Conservation (phyloP, 2,329 filamentous ascomycete species). For the Paracorniculantispora psalliotae region DNA sequence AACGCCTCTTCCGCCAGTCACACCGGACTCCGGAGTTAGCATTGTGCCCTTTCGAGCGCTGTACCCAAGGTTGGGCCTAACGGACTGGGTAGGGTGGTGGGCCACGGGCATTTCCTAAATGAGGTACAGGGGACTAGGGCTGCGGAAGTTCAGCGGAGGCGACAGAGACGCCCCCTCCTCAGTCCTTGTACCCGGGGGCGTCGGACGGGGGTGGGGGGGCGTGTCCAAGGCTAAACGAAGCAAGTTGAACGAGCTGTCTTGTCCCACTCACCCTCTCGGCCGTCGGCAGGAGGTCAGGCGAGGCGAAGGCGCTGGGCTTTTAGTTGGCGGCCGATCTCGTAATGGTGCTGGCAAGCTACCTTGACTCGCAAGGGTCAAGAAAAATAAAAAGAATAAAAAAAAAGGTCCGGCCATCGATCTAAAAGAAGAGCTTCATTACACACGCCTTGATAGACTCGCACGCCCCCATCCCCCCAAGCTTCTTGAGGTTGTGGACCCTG, state of each 20-base stretch:
- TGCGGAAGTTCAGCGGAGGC: conserved; percentile 12
- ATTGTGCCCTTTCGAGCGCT: conserved; percentile 1
- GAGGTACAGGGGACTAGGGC: conserved; percentile 1
- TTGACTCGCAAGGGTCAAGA: background rate
- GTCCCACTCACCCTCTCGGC: conserved; percentile 4
- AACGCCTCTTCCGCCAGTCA: background rate
- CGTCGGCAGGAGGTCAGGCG: conserved; percentile 10
- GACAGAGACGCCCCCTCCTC: no score
- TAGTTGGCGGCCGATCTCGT: conserved; percentile 12
- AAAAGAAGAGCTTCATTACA: background rate
- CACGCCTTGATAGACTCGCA: conserved; percentile 5
- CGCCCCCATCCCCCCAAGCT: background rate
- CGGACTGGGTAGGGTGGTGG: conserved; percentile 1
- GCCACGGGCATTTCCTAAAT: conserved; percentile 5
- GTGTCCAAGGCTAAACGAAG: background rate
- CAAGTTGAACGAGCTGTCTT: background rate
- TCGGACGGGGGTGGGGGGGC: background rate
- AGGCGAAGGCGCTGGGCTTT: conserved; percentile 13
- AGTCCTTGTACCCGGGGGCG: background rate
- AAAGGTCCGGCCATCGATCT: conserved; percentile 4
- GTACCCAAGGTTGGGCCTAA: conserved; percentile 2
- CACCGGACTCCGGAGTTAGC: conserved; percentile 3
- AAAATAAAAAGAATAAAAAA: background rate
- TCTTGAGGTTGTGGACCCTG: conserved; percentile 11
- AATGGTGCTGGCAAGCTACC: conserved; percentile 1